A percentile compares a stretch with the other conserved stretches of the same genome.
These are phyloP conservation scores for Phaeotremella skinneri DNA, from an alignment of 768 basidiomycete genomes.

Conservation along the genomic window DNA sequence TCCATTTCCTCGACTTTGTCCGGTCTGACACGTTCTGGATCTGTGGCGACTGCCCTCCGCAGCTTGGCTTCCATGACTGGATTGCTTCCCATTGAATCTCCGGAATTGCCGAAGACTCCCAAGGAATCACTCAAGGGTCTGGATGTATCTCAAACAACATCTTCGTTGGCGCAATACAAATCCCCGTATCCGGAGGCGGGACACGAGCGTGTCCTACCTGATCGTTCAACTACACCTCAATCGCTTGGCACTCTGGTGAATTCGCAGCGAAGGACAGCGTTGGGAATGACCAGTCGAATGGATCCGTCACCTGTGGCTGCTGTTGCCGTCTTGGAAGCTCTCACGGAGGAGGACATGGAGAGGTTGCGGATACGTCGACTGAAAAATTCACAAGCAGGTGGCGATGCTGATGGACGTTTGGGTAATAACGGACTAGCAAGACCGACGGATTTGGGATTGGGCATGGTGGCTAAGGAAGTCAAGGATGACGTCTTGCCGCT, in stretches of 20 bases:
- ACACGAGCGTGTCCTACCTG: constrained; percentile 37
- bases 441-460: constrained; percentile 53
- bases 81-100: constrained; percentile 21
- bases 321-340: constrained; percentile 77
- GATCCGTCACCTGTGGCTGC: constrained; percentile 51
- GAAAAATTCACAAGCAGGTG: constrained; percentile 41
- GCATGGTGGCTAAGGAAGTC: constrained; percentile 55
- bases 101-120: constrained; percentile 16
- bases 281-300: constrained; percentile 3
- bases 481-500: constrained; percentile 83
- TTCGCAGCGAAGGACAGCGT: background rate
- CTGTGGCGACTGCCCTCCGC: constrained; percentile 44
- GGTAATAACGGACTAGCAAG: constrained; percentile 55
- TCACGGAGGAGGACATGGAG: constrained; percentile 95
- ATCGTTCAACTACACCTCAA: constrained; percentile 4
- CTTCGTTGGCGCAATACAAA: constrained; percentile 13
- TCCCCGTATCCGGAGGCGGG: constrained; percentile 40
- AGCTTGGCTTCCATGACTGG: constrained; percentile 49
- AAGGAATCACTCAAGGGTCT: constrained; percentile 9
- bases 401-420: constrained; percentile 43
- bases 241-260: constrained; percentile 1
- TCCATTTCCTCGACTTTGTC: constrained; percentile 19
- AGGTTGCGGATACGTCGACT: constrained; percentile 70
- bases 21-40: constrained; percentile 41
- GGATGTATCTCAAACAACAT: background rate